These are phyloP conservation scores for Pseudocohnilembus persalinus DNA, from an alignment of 169 alveolate species.

Conservation along the genomic window DNA sequence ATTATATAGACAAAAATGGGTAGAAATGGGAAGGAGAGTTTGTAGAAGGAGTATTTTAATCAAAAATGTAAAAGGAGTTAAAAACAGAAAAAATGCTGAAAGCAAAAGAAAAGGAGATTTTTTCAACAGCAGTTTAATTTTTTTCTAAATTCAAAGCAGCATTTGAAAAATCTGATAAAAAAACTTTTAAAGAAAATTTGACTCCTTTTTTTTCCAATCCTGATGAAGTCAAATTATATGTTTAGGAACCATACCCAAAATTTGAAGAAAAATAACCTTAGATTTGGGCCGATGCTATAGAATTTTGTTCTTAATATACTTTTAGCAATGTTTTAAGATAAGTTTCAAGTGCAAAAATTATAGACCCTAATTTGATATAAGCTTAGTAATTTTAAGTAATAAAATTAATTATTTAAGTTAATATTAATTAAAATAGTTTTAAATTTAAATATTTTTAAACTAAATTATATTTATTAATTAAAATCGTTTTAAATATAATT, in stretches of 20 bases:
- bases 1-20: conserved; percentile 58
- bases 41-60: conserved; percentile 66
- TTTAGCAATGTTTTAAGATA: conserved; percentile 32
- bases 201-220: conserved; percentile 61
- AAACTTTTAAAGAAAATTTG: conserved; percentile 67
- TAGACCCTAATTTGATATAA: conserved; percentile 10
- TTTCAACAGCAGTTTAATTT: conserved; percentile 44
- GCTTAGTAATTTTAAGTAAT: conserved; percentile 20
- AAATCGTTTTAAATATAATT: neutral
- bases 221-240: conserved; percentile 53
- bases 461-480: too few species aligned
- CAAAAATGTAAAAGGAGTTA: conserved; percentile 64
- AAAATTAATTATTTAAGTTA: conserved; percentile 12
- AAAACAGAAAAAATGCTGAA: conserved; percentile 60
- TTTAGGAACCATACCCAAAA: conserved; percentile 71
- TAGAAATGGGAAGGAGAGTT: conserved; percentile 70
- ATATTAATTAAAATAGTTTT: too few species aligned
- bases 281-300: conserved; percentile 42
- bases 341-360: conserved; percentile 28
- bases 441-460: too few species aligned
- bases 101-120: conserved; percentile 41
- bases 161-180: conserved; percentile 64
- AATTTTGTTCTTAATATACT: conserved; percentile 10
- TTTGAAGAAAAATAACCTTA: conserved; percentile 68
- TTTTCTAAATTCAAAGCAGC: conserved; percentile 60